Base-by-base conservation (phyloP, 345 rosid species). In the Salix koriyanagi region DNA sequence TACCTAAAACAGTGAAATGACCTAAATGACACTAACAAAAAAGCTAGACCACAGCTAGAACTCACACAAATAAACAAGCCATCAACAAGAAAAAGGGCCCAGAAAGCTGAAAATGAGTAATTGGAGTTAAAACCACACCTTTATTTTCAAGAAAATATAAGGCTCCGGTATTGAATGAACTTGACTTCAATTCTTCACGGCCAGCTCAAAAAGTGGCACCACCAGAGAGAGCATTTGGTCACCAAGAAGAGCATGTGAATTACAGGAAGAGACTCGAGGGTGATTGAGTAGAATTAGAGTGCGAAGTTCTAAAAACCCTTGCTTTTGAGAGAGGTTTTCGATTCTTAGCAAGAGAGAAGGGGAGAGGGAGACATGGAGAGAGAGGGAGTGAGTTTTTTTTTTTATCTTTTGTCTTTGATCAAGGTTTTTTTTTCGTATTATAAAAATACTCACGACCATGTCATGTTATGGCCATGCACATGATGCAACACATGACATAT, bases 1-100 rank as follows among this genome's bases (percentile, higher is more conserved):
- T 87, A 78, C 81, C 26, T 78, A 81, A 83, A 76, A 87, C 88
- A 86, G 91, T 88, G 82, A 88, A 87, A 88, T 80, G 81, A 85
- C 83, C 77, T 65, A 82, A 84, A 84, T 75, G 79, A 71, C 83
- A 56, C 69, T 48, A 75, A 72, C n/a, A 79, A 87, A 62, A n/a
- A 18, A 76, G 77, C 74, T 72, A 46, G 75, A 83, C 69, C 81
- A 68, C 61, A 79, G 74, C 75, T 74, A 28, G 72, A 77, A 32
- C 71, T 25, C 23, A 34, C 69, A 21, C n/a, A 56, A 79, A 87
- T 80, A 14, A 54, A 25, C 79, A 58, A 23, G 28, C 26, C 68
- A 39, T 64, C 72, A 74, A 74, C 77, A 79, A 80, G 73, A 37
- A 37, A 39, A 77, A 72, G 69, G 72, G 64, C 68, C 48, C 67